Evolutionary conservation across 306 rosid species (phyloP).

Genomic region (Vigna trinervia): DNA sequence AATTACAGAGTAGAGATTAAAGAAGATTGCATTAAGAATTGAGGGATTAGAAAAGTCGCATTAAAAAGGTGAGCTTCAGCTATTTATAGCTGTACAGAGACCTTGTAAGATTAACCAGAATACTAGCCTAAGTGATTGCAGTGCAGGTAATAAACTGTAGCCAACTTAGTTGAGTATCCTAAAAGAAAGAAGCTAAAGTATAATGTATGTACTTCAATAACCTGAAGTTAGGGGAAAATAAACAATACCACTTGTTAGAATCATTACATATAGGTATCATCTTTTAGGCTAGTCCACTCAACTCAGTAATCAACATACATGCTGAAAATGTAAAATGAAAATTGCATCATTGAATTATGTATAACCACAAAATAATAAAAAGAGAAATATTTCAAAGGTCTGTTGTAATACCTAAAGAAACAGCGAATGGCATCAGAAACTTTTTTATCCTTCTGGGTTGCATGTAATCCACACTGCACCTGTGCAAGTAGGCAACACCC

Average conservation of each 20-base stretch:
- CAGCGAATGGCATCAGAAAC: constrained; percentile 80
- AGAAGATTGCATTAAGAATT: too few species aligned
- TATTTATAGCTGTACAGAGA: too few species aligned
- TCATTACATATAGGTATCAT: too few species aligned
- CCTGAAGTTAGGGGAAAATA: constrained; percentile 25
- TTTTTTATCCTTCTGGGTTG: constrained; percentile 73
- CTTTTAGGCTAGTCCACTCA: background rate
- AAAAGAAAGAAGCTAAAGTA: too few species aligned
- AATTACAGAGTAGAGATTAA: too few species aligned
- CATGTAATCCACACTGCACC: constrained; percentile 74
- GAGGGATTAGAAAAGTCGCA: too few species aligned
- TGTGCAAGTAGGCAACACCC: constrained; percentile 93
- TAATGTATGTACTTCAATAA: too few species aligned
- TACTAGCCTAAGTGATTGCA: too few species aligned
- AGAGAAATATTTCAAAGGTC: background rate
- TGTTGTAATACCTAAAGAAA: constrained; percentile 78
- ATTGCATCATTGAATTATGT: constrained; percentile 4
- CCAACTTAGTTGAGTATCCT: too few species aligned
- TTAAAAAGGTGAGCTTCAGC: too few species aligned
- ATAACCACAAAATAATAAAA: constrained; percentile 16
- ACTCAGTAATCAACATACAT: constrained; percentile 12
- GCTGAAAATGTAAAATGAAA: constrained; percentile 27
- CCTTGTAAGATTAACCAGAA: too few species aligned
- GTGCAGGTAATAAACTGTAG: too few species aligned
- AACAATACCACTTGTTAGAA: background rate